Percentiles rank a stretch among this genome's conserved stretches.
phyloP scores from a whole-genome alignment of 257 asterid species.

The Parsonsia alboflavescens region DNA sequence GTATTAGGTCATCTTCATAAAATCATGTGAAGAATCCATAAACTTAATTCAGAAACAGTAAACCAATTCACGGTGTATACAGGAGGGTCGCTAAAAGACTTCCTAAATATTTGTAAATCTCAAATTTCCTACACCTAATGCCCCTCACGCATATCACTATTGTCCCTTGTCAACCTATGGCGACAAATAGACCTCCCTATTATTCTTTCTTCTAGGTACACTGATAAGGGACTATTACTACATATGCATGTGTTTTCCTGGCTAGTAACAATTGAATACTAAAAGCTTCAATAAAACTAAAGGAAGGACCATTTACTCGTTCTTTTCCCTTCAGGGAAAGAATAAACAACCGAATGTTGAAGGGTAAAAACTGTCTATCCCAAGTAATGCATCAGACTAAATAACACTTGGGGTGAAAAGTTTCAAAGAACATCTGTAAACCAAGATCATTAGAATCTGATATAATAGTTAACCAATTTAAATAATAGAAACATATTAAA shows the following conservation, averaged over 20 bases:
- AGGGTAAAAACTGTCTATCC: background rate
- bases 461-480: background rate
- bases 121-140: background rate
- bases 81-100: no score
- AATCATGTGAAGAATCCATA: background rate
- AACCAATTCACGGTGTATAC: background rate
- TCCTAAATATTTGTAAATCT: background rate
- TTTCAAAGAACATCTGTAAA: background rate
- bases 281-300: background rate
- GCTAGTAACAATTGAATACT: background rate
- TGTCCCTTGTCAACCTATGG: background rate
- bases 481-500: background rate
- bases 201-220: background rate
- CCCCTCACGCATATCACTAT: background rate
- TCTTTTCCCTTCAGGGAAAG: background rate
- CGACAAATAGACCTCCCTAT: no score
- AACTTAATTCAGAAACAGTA: background rate
- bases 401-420: background rate
- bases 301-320: background rate
- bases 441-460: background rate
- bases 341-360: background rate
- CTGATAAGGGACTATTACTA: background rate
- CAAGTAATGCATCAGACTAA: background rate
- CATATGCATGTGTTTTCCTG: background rate
- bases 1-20: background rate